Evolutionary conservation across 805 yeast genomes (phyloP), one percentile per base, ranked within the genome.

Genomic region (Wickerhamiella brachini): DNA sequence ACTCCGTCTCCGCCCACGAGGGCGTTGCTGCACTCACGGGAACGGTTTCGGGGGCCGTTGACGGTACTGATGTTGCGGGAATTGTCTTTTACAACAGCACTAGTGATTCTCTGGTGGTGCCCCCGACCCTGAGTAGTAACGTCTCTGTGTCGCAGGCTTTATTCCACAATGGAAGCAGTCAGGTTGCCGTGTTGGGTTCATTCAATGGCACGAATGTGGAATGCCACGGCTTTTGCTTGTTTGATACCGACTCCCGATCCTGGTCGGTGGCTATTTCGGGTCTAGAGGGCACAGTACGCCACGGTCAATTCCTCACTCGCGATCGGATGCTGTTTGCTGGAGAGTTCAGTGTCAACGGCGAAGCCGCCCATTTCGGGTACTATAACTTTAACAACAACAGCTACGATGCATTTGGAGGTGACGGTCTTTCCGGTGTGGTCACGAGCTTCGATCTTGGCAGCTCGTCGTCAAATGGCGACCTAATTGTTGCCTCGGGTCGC

Each of bases 281-380:
- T n/a, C 7, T 46, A 15, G 18, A 20, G 31, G 24, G 44, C 3
- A 46, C 23, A 7, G 18, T 46, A 31, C 12, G 2, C 34, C 39
- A n/a, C 34, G 29, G 22, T 10, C 70, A 73, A 49, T 78, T 83
- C 52, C 58, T 68, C 22, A 65, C 71, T 37, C 58, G 65, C 17
- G 66, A 71, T 10, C 53, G 58, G 8, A 53, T 78, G 7, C 59
- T 76, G 31, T 59, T 75, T n/a, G 70, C 74, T 9, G 84, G 97
- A 18, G 72, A 76, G 56, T 67, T 85, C 52, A 62, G 70, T 0
- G 58, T 75, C 24, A 65, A 71, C 15, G 68, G 65, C 22, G 54
- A 65, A 0, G 51, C 60, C 1, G 62, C 69, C 1, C 70, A 71
- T n/a, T 74, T 83, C 53, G 74, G 75, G 15, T 66, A 74, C 23